These are phyloP conservation scores for Cystoderma amianthinum DNA, from an alignment of 768 basidiomycete species.

Conservation along the genomic window DNA sequence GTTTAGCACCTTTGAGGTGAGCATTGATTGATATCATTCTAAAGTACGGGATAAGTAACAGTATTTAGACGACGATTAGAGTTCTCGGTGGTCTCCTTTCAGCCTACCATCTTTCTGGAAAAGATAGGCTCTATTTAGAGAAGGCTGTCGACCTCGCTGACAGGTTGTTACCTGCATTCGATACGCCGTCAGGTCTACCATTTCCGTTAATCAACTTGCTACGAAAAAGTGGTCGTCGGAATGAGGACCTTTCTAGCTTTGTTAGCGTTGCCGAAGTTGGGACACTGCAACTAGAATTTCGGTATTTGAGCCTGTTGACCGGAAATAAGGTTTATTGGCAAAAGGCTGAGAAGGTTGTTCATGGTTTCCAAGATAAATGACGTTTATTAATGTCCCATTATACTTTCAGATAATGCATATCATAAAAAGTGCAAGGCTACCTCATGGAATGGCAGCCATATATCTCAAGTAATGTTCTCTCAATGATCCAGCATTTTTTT, in stretches of 20 bases:
- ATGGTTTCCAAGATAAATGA: background rate
- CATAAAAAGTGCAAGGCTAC: conserved; percentile 53
- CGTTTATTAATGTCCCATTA: background rate
- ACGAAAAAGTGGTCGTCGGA: conserved; percentile 48
- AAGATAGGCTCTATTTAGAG: conserved; percentile 64
- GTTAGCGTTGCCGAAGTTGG: conserved; percentile 83
- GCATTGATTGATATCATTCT: conserved; percentile 11
- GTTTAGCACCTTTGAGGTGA: conserved; percentile 89
- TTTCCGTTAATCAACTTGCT: conserved; percentile 75
- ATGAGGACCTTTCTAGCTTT: conserved; percentile 50
- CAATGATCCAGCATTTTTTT: background rate
- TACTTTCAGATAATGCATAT: conserved; percentile 50
- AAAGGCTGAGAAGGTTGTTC: conserved; percentile 61
- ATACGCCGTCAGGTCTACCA: conserved; percentile 78
- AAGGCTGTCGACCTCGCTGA: conserved; percentile 81
- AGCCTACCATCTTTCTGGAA: conserved; percentile 70
- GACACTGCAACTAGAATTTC: conserved; percentile 86
- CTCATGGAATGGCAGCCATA: conserved; percentile 77
- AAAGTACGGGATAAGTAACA: background rate
- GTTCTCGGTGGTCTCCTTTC: conserved; percentile 87
- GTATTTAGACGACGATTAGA: conserved; percentile 78
- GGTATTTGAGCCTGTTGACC: conserved; percentile 77
- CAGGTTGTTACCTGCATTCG: conserved; percentile 78
- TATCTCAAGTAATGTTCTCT: conserved; percentile 60
- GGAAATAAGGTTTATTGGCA: conserved; percentile 78